A percentile compares a stretch with the other conserved stretches of the same genome.
These are phyloP conservation scores for Dinochytrium kinnereticum DNA, from an alignment of 371 early-diverging fungal species.

Conservation along the genomic window DNA sequence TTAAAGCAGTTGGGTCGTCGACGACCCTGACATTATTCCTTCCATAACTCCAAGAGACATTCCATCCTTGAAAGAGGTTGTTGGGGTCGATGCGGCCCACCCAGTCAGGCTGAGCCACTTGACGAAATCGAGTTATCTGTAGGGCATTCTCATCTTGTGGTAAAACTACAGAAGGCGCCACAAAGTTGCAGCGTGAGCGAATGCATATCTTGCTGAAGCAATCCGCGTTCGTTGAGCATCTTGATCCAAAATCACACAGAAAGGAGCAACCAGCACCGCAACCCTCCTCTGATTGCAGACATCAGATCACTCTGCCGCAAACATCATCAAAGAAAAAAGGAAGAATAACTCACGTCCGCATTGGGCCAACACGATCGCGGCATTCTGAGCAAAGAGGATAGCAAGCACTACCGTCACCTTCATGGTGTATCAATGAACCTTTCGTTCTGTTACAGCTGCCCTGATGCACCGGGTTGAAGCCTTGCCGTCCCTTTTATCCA, in stretches of 20 bases:
- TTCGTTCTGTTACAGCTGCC: too few species aligned
- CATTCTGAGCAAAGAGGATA: too few species aligned
- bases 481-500: too few species aligned
- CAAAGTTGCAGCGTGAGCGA: constrained; percentile 18
- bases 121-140: neutral
- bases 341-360: too few species aligned
- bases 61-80: neutral
- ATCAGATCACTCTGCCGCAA: too few species aligned
- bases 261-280: constrained; percentile 35
- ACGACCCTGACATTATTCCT: neutral
- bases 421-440: too few species aligned
- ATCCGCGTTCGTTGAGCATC: constrained; percentile 22
- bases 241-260: constrained; percentile 30
- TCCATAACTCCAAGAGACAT: neutral
- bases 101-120: neutral
- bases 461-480: too few species aligned
- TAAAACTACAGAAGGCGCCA: neutral
- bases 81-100: neutral
- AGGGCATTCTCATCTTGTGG: too few species aligned
- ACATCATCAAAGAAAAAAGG: too few species aligned
- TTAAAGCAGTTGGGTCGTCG: neutral
- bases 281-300: constrained; percentile 6
- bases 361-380: too few species aligned
- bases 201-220: constrained; percentile 30
- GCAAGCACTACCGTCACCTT: too few species aligned